These are phyloP conservation scores for Chaetomium globosum DNA, from an alignment of 2,329 filamentous ascomycete genomes.

Conservation along the genomic window DNA sequence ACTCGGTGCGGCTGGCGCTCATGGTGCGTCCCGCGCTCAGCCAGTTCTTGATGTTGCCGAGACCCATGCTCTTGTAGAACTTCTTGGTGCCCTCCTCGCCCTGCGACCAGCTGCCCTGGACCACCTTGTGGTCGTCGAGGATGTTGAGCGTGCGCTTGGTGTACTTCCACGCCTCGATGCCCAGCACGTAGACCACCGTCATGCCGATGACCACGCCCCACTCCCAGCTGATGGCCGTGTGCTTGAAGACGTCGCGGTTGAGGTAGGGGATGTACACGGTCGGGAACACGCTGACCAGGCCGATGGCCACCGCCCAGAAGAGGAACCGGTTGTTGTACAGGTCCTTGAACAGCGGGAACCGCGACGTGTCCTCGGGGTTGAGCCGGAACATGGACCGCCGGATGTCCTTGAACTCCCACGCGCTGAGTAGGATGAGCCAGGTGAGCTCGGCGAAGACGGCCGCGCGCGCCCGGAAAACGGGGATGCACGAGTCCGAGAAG, in stretches of 20 bases:
- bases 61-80: constrained; percentile 54
- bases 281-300: constrained; percentile 64
- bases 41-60: constrained; percentile 47
- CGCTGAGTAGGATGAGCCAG: constrained; percentile 72
- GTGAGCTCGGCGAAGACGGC: constrained; percentile 74
- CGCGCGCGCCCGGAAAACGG: constrained; percentile 70
- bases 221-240: constrained; percentile 72
- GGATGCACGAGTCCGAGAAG: constrained; percentile 58
- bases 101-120: constrained; percentile 56
- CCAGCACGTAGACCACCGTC: constrained; percentile 64
- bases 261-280: constrained; percentile 73
- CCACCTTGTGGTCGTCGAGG: constrained; percentile 56
- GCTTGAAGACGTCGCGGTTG: constrained; percentile 72
- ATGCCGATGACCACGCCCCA: constrained; percentile 70
- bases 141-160: constrained; percentile 61
- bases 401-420: constrained; percentile 77
- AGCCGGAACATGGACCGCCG: constrained; percentile 72
- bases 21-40: constrained; percentile 18
- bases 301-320: constrained; percentile 66
- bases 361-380: constrained; percentile 54
- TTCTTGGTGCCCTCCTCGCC: constrained; percentile 51
- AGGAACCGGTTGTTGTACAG: constrained; percentile 71
- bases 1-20: constrained; percentile 35
- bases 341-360: constrained; percentile 61
- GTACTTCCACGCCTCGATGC: constrained; percentile 73